These are phyloP conservation scores for Fusarium irregulare DNA, from an alignment of 2,329 filamentous ascomycete species.

Conservation along the genomic window DNA sequence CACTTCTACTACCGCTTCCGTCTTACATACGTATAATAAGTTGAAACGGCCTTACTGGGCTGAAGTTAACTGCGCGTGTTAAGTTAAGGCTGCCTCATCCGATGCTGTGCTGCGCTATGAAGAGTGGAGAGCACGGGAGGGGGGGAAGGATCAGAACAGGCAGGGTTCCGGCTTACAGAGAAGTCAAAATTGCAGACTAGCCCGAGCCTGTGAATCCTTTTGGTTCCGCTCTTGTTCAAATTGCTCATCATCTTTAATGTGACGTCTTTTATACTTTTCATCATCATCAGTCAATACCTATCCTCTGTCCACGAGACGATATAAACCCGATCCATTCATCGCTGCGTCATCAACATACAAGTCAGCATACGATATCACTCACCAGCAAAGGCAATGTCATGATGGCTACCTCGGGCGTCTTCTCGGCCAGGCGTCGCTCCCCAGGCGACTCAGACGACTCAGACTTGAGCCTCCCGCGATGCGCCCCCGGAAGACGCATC, in stretches of 20 bases:
- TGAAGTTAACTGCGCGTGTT: constrained; percentile 1
- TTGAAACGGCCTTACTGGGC: constrained; percentile 12
- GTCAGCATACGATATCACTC: neutral
- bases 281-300: neutral
- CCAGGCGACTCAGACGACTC: constrained; percentile 47
- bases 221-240: neutral
- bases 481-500: constrained; percentile 47
- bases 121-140: constrained; percentile 1
- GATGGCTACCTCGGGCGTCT: constrained; percentile 41
- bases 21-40: neutral
- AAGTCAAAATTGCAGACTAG: constrained; percentile 6
- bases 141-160: constrained; percentile 1
- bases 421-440: constrained; percentile 41
- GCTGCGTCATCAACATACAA: constrained; percentile 4
- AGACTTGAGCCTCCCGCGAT: constrained; percentile 43
- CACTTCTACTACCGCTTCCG: neutral
- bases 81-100: constrained; percentile 22
- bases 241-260: constrained; percentile 13
- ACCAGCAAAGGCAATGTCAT: constrained; percentile 16
- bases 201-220: constrained; percentile 1
- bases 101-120: constrained; percentile 4
- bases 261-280: neutral
- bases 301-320: neutral
- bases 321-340: neutral
- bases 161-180: constrained; percentile 10